Conservation (phyloP, 83 land plant genomes). For the Larix sibirica region DNA sequence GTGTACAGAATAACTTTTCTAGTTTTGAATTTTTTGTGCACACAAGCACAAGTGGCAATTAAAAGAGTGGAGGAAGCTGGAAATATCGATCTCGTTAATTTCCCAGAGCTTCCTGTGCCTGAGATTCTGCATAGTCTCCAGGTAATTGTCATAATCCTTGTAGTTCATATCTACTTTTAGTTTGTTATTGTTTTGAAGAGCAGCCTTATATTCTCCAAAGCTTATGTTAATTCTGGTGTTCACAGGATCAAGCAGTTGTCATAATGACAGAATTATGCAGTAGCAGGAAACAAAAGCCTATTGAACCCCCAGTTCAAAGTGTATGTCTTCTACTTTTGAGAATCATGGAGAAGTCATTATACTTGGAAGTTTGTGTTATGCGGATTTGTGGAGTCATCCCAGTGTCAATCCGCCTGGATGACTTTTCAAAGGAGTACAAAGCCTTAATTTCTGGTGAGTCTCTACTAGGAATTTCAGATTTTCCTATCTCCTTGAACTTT, state of each 20-base stretch:
- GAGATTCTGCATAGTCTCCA: slow-evolving; percentile 94
- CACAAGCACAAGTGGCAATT: slow-evolving; percentile 78
- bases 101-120: slow-evolving; percentile 97
- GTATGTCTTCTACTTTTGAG: slow-evolving; percentile 65
- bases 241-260: slow-evolving; percentile 81
- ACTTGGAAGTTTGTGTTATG: slow-evolving; percentile 76
- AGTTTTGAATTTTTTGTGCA: slow-evolving; percentile 73
- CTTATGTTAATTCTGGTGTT: not conserved
- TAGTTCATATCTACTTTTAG: not conserved
- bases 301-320: slow-evolving; percentile 33
- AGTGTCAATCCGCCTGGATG: slow-evolving; percentile 73
- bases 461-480: not conserved
- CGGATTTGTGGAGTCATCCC: slow-evolving; percentile 84
- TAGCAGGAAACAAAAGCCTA: slow-evolving; percentile 26
- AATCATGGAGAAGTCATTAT: slow-evolving; percentile 77
- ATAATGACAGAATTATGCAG: slow-evolving; percentile 60
- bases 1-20: slow-evolving; percentile 81
- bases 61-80: slow-evolving; percentile 68
- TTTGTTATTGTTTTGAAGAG: not conserved
- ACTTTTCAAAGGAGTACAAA: slow-evolving; percentile 76
- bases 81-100: slow-evolving; percentile 53
- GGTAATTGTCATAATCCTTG: slow-evolving; percentile 40
- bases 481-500: not conserved
- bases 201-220: not conserved
- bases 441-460: slow-evolving; percentile 61